phyloP scores from a whole-genome alignment of 2,329 filamentous ascomycete species.

The Verticillium zaregamsianum region DNA sequence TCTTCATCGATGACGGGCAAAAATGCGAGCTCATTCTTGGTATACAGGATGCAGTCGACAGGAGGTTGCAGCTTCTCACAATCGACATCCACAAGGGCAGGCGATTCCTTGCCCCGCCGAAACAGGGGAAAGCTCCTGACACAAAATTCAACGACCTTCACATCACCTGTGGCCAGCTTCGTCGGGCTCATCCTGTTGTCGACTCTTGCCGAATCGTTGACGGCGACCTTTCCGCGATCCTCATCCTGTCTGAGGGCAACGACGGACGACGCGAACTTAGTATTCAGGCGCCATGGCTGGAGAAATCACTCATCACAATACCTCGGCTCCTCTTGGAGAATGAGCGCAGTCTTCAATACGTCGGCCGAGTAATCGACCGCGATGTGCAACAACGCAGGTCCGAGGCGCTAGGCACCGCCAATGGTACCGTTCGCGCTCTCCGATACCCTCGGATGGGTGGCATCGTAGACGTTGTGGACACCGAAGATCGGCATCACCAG shows the following conservation, averaged over 20 bases:
- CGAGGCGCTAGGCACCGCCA: conserved; percentile 40
- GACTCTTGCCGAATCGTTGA: conserved; percentile 71
- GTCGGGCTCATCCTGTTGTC: conserved; percentile 62
- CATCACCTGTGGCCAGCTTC: conserved; percentile 44
- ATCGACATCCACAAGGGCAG: conserved; percentile 39
- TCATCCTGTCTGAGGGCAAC: conserved; percentile 63
- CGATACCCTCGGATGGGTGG: conserved; percentile 56
- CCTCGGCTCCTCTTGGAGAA: conserved; percentile 58
- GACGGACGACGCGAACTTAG: conserved; percentile 64
- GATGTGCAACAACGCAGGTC: conserved; percentile 44
- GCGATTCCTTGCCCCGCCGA: conserved; percentile 14
- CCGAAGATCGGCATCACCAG: conserved; percentile 59
- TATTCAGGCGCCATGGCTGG: conserved; percentile 72
- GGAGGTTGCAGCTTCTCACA: conserved; percentile 62
- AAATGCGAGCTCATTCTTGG: conserved; percentile 59
- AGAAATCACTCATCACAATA: conserved; percentile 61
- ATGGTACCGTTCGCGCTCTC: conserved; percentile 48
- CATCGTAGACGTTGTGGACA: conserved; percentile 62
- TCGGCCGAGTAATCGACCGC: conserved; percentile 45
- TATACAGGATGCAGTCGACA: conserved; percentile 65
- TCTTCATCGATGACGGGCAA: conserved; percentile 47
- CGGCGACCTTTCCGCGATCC: conserved; percentile 61
- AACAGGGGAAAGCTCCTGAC: conserved; percentile 6
- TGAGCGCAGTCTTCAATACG: conserved; percentile 53
- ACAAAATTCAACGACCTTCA: conserved; percentile 29